Percentiles rank a stretch among this genome's conserved stretches.
phyloP scores from a whole-genome alignment of 2,329 filamentous ascomycete species.

The Sclerotinia nivalis region DNA sequence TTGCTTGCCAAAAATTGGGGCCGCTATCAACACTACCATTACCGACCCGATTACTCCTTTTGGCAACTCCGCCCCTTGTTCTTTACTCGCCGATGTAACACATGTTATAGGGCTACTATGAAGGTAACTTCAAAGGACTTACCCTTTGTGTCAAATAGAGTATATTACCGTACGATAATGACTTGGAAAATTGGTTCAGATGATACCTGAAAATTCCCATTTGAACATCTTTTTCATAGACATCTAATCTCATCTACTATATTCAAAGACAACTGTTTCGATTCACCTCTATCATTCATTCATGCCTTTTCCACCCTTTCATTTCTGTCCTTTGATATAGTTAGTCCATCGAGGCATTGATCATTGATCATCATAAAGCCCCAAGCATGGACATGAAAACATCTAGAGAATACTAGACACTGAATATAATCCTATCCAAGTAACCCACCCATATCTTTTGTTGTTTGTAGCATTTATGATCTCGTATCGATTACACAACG shows the following conservation, averaged over 20 bases:
- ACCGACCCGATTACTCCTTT: not conserved
- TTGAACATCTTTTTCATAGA: constrained; percentile 8
- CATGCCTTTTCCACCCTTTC: not conserved
- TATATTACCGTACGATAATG: not conserved
- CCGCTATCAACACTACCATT: constrained; percentile 1
- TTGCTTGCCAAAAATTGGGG: not conserved
- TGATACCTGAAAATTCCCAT: not conserved
- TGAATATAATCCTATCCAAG: not conserved
- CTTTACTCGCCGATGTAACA: not conserved
- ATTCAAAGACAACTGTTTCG: not conserved
- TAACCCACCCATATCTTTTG: constrained; percentile 16
- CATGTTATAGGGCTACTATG: not conserved
- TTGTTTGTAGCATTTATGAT: constrained; percentile 1
- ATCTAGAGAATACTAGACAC: not conserved
- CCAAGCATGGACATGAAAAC: not conserved
- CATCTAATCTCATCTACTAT: constrained; percentile 3
- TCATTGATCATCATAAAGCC: constrained; percentile 5
- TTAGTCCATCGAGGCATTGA: constrained; percentile 1
- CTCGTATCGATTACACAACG: constrained; percentile 4
- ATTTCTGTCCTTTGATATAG: not conserved
- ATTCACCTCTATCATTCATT: not conserved
- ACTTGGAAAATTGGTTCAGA: too few relatives aligned
- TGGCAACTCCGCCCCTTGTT: not conserved
- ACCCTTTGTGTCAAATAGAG: not conserved
- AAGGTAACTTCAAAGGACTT: not conserved